Percentiles rank a stretch among this genome's conserved stretches.
Conservation (phyloP, 1,284 basidiomycete genomes). For the Anthracocystis panici-leucophaei region DNA sequence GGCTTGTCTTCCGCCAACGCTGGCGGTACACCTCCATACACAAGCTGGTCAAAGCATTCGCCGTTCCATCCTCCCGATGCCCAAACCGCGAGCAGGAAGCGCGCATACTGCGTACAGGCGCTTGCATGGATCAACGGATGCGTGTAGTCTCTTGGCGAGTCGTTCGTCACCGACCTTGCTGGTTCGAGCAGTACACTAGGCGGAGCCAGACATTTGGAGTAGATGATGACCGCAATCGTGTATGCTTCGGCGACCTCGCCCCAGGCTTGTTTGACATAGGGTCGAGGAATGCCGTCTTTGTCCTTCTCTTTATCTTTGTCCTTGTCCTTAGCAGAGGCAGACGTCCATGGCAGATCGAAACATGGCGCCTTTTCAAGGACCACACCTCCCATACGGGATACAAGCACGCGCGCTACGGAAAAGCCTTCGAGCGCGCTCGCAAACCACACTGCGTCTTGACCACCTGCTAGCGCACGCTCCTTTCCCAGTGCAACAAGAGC, state of each 20-base stretch:
- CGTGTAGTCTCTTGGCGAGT: slow-evolving; percentile 67
- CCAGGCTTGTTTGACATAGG: slow-evolving; percentile 58
- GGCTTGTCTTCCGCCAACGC: slow-evolving; percentile 58
- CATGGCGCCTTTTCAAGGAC: slow-evolving; percentile 62
- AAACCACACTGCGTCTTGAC: slow-evolving; percentile 68
- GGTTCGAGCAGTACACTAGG: slow-evolving; percentile 59
- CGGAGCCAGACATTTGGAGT: slow-evolving; percentile 67
- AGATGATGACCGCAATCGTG: slow-evolving; percentile 62
- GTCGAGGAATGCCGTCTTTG: slow-evolving; percentile 48
- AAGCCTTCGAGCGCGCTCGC: slow-evolving; percentile 67
- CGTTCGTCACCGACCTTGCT: slow-evolving; percentile 58
- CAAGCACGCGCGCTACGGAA: slow-evolving; percentile 60
- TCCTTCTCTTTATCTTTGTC: slow-evolving; percentile 59
- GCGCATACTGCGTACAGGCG: slow-evolving; percentile 63
- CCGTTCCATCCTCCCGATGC: slow-evolving; percentile 66
- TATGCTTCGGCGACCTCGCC: slow-evolving; percentile 67
- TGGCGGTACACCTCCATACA: slow-evolving; percentile 67
- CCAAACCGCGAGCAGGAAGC: slow-evolving; percentile 67
- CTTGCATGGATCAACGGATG: slow-evolving; percentile 65
- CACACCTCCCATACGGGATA: slow-evolving; percentile 61
- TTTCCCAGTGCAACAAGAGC: slow-evolving; percentile 53
- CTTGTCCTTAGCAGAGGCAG: slow-evolving; percentile 46
- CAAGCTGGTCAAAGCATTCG: slow-evolving; percentile 67
- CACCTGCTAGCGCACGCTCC: slow-evolving; percentile 67
- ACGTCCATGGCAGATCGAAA: slow-evolving; percentile 47